phyloP scores from a whole-genome alignment of 2,329 filamentous ascomycete genomes.

The Seiridium cupressi region DNA sequence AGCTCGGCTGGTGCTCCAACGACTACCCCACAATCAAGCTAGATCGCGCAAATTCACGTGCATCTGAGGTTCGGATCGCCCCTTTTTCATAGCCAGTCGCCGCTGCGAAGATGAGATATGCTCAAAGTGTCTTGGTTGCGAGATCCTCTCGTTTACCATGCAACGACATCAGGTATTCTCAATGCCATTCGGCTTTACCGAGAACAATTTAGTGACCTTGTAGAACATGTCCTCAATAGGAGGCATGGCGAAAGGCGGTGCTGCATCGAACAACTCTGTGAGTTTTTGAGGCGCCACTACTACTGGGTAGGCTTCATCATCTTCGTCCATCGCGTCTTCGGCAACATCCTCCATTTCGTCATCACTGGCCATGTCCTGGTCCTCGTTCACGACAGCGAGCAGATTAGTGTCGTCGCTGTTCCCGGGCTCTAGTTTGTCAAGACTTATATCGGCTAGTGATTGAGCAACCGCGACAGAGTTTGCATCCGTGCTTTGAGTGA shows the following conservation, averaged over 20 bases:
- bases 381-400: conserved; percentile 31
- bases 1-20: conserved; percentile 1
- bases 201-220: conserved; percentile 65
- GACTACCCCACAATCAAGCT: background rate
- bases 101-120: too few species aligned
- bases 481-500: conserved; percentile 58
- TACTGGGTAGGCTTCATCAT: conserved; percentile 52
- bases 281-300: conserved; percentile 69
- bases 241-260: conserved; percentile 66
- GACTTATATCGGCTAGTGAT: conserved; percentile 52
- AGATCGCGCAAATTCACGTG: background rate
- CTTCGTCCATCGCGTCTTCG: conserved; percentile 41
- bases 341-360: conserved; percentile 46
- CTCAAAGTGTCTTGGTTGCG: too few species aligned
- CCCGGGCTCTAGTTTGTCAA: conserved; percentile 33
- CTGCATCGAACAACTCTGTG: conserved; percentile 67
- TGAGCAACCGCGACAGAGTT: conserved; percentile 50
- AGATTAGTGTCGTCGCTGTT: conserved; percentile 24
- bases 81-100: too few species aligned
- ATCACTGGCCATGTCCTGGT: conserved; percentile 38
- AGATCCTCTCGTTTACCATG: too few species aligned
- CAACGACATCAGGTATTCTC: background rate
- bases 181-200: conserved; percentile 46
- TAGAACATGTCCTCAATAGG: conserved; percentile 76
- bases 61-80: background rate